These are phyloP conservation scores for Leptographium lundbergii DNA, from an alignment of 2,329 filamentous ascomycete species.

Conservation along the genomic window DNA sequence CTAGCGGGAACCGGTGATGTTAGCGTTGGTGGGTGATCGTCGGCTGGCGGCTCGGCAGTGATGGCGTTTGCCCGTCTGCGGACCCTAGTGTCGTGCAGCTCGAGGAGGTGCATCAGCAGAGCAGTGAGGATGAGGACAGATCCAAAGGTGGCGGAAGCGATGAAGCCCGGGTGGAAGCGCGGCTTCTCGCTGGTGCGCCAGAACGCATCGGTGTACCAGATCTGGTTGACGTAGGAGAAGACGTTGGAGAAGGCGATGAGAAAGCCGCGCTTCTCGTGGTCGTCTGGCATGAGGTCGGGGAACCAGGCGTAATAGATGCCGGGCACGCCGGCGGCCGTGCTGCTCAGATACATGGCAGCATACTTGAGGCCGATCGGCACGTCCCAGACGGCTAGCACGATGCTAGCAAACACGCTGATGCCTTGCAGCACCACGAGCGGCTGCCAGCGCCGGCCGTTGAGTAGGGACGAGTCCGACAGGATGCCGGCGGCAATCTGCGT, in stretches of 20 bases:
- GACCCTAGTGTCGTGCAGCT: neutral
- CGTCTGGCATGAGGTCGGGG: slow-evolving; percentile 5
- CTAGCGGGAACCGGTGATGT: neutral
- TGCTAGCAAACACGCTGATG: slow-evolving; percentile 2
- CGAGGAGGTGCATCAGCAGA: neutral
- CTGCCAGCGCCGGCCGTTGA: slow-evolving; percentile 2
- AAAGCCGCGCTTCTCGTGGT: slow-evolving; percentile 8
- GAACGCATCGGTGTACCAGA: slow-evolving; percentile 4
- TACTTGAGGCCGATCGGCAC: slow-evolving; percentile 31
- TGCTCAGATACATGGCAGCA: slow-evolving; percentile 49
- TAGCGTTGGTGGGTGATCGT: neutral
- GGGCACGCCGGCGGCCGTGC: slow-evolving; percentile 44
- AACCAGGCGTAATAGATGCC: slow-evolving; percentile 6
- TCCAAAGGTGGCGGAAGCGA: neutral
- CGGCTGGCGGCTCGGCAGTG: neutral
- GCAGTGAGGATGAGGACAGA: neutral
- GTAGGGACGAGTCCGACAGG: slow-evolving; percentile 4
- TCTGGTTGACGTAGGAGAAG: slow-evolving; percentile 7
- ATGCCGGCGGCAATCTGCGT: slow-evolving; percentile 5
- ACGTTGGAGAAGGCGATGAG: slow-evolving; percentile 7
- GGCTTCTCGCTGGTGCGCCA: slow-evolving; percentile 4
- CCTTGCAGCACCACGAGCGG: slow-evolving; percentile 4
- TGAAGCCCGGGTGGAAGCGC: slow-evolving; percentile 3
- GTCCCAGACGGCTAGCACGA: slow-evolving; percentile 7
- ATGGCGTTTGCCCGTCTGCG: neutral